Conservation (phyloP, 2,329 filamentous ascomycete genomes). For the Beauveria caledonica region DNA sequence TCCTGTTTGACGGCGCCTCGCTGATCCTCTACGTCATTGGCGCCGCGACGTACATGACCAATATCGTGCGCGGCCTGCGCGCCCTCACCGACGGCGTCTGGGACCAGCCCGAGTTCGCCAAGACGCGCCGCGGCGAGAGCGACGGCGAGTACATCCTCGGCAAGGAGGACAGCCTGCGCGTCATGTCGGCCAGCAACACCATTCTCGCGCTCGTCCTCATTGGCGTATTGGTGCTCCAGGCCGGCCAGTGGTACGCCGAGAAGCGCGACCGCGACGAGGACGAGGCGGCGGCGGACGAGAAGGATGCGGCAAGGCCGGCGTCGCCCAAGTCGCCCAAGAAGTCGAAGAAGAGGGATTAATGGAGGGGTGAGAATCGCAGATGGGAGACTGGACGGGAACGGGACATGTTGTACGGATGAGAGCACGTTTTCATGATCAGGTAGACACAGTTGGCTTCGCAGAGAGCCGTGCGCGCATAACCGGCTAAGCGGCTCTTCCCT, state of each 20-base stretch:
- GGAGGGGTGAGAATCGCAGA: not conserved
- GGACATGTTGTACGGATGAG: slow-evolving; percentile 1
- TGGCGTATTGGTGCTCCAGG: slow-evolving; percentile 86
- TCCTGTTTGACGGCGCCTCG: slow-evolving; percentile 84
- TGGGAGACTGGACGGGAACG: not conserved
- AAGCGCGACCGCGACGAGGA: slow-evolving; percentile 80
- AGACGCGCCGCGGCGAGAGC: slow-evolving; percentile 31
- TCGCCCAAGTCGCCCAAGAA: slow-evolving; percentile 14
- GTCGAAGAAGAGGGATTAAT: slow-evolving; percentile 29
- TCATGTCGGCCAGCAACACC: slow-evolving; percentile 89
- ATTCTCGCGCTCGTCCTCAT: slow-evolving; percentile 89
- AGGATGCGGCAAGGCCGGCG: slow-evolving; percentile 20
- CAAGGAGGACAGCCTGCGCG: slow-evolving; percentile 81
- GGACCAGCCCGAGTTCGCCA: slow-evolving; percentile 32
- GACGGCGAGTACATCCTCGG: slow-evolving; percentile 62
- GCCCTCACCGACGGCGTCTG: slow-evolving; percentile 69
- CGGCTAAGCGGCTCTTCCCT: not conserved
- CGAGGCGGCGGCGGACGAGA: slow-evolving; percentile 54
- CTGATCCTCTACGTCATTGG: slow-evolving; percentile 79
- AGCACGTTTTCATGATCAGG: slow-evolving; percentile 3
- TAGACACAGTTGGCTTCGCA: not conserved
- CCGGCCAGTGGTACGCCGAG: slow-evolving; percentile 98
- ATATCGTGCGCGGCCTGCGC: slow-evolving; percentile 90
- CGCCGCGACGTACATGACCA: slow-evolving; percentile 86
- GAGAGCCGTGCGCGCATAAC: not conserved